These are phyloP conservation scores for Saccharomycopsis microspora DNA, from an alignment of 805 yeast species.

Conservation along the genomic window DNA sequence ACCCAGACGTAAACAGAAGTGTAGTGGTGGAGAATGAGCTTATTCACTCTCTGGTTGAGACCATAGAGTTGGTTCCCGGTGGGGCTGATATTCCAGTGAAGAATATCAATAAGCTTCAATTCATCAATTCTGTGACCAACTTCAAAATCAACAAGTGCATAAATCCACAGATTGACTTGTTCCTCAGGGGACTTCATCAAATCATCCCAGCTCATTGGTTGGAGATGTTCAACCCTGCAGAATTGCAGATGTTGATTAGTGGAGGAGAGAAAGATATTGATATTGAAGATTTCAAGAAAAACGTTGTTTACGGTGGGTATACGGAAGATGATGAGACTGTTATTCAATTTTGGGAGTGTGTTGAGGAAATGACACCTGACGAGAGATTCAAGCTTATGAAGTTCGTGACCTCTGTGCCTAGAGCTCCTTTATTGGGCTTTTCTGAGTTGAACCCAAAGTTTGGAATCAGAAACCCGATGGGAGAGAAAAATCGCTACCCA, in stretches of 20 bases:
- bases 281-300: constrained; percentile 50
- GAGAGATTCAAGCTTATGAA: constrained; percentile 60
- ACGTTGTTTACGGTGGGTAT: constrained; percentile 62
- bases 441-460: constrained; percentile 61
- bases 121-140: constrained; percentile 66
- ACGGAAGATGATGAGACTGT: constrained; percentile 46
- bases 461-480: constrained; percentile 65
- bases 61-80: constrained; percentile 47
- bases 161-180: constrained; percentile 45
- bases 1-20: background rate
- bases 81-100: constrained; percentile 53
- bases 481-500: constrained; percentile 51
- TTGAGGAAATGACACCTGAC: constrained; percentile 52
- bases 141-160: constrained; percentile 62
- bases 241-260: constrained; percentile 73
- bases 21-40: background rate
- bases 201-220: constrained; percentile 70
- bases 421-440: constrained; percentile 88
- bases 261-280: constrained; percentile 68
- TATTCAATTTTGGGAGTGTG: constrained; percentile 59
- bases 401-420: constrained; percentile 86
- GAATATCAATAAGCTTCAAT: constrained; percentile 50
- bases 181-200: constrained; percentile 59
- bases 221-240: constrained; percentile 73
- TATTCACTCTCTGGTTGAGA: constrained; percentile 4